phyloP scores from a whole-genome alignment of 1,139 yeast species.

The Sugiyamaella pinicola region DNA sequence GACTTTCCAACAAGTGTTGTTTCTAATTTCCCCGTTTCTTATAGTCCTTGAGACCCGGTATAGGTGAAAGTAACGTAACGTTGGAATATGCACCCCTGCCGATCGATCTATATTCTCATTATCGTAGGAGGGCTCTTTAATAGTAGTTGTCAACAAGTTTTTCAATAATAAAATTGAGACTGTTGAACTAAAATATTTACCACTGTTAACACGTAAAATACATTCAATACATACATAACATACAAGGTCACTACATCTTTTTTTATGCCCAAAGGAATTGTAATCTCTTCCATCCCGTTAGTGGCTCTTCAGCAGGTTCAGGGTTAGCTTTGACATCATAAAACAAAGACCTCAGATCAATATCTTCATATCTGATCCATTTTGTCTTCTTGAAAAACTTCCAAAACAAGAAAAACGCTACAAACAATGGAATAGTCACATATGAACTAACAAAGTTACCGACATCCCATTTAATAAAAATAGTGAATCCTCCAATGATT shows the following conservation, averaged over 20 bases:
- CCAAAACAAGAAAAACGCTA: conserved; percentile 49
- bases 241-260: background rate
- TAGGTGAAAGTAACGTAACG: background rate
- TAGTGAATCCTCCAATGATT: conserved; percentile 20
- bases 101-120: too few species aligned
- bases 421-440: conserved; percentile 58
- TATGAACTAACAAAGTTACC: conserved; percentile 63
- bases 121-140: too few species aligned
- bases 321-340: conserved; percentile 15
- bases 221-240: background rate
- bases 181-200: too few species aligned
- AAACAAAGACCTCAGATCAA: conserved; percentile 18
- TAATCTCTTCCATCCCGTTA: conserved; percentile 17
- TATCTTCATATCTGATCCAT: conserved; percentile 16
- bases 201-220: background rate
- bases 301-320: conserved; percentile 15
- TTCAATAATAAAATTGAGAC: too few species aligned
- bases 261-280: conserved; percentile 17
- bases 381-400: conserved; percentile 18
- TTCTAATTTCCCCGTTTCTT: background rate
- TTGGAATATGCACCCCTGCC: background rate
- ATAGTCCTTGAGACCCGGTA: background rate
- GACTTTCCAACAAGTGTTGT: too few species aligned
- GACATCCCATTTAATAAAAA: conserved; percentile 27
- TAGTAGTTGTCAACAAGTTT: too few species aligned